phyloP scores from a whole-genome alignment of 768 basidiomycete genomes.

The Tylopilus felleus region DNA sequence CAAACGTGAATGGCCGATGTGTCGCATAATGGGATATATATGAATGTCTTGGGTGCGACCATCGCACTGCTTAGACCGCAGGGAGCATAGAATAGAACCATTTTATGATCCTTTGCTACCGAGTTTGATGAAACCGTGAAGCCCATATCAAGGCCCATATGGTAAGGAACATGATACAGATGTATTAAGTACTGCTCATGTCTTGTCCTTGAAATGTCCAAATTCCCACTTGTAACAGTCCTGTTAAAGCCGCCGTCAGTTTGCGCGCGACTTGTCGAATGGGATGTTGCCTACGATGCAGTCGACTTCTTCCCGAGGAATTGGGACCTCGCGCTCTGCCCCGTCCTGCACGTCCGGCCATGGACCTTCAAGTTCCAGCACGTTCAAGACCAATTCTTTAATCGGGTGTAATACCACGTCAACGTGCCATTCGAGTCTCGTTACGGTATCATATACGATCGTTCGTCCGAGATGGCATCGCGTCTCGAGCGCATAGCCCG shows the following conservation, averaged over 20 bases:
- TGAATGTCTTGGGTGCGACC: not conserved
- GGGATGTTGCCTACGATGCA: constrained; percentile 49
- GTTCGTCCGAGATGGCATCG: constrained; percentile 60
- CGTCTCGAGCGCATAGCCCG: constrained; percentile 64
- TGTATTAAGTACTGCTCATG: not conserved
- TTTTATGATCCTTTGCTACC: not conserved
- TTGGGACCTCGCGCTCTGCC: constrained; percentile 48
- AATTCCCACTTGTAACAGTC: constrained; percentile 83
- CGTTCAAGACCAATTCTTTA: constrained; percentile 48
- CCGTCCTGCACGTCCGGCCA: constrained; percentile 39
- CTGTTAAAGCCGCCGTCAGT: constrained; percentile 34
- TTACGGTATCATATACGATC: constrained; percentile 69
- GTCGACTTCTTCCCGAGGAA: constrained; percentile 55
- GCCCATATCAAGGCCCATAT: not conserved
- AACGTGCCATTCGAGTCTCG: constrained; percentile 55
- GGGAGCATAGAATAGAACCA: not conserved
- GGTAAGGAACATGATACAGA: not conserved
- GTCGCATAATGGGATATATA: constrained; percentile 3
- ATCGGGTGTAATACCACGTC: constrained; percentile 57
- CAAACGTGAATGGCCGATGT: constrained; percentile 7
- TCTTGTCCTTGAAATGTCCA: constrained; percentile 38
- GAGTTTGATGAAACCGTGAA: not conserved
- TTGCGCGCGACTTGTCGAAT: not conserved
- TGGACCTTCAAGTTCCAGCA: constrained; percentile 46
- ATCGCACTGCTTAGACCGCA: constrained; percentile 1